Percentiles rank a stretch among this genome's conserved stretches.
Conservation (phyloP, 2,329 filamentous ascomycete genomes). For the Emmonsia crescens region DNA sequence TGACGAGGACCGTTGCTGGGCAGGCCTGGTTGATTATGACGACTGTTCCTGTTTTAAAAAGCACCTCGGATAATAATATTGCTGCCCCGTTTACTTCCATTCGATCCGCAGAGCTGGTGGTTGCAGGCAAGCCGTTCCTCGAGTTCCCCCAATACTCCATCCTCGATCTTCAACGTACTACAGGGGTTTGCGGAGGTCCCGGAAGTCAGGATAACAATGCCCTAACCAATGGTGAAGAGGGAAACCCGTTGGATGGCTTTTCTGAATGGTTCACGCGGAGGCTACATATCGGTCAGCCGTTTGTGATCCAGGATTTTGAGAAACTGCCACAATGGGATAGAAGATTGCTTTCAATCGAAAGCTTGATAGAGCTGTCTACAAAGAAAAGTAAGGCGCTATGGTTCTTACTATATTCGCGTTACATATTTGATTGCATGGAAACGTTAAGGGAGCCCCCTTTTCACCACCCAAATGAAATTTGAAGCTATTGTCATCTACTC, state of each 20-base stretch:
- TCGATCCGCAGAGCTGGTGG: conserved; percentile 17
- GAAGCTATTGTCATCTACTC: neutral
- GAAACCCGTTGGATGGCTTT: conserved; percentile 2
- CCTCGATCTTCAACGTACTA: conserved; percentile 14
- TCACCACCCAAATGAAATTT: neutral
- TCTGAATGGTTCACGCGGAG: conserved; percentile 21
- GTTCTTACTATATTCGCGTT: neutral
- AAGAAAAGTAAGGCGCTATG: conserved; percentile 20
- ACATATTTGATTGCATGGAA: neutral
- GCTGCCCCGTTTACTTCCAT: neutral
- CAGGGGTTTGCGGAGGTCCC: neutral
- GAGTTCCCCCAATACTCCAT: conserved; percentile 24
- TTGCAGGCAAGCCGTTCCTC: conserved; percentile 20
- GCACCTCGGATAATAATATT: neutral
- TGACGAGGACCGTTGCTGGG: neutral
- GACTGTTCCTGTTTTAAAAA: neutral
- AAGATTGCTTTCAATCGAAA: conserved; percentile 20
- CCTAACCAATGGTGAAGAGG: neutral
- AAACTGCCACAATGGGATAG: conserved; percentile 20
- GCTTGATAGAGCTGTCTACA: conserved; percentile 22
- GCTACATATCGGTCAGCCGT: conserved; percentile 23
- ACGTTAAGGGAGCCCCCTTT: neutral
- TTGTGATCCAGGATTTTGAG: conserved; percentile 26
- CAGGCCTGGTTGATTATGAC: neutral
- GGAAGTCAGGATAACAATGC: neutral